Conservation (phyloP, 1,139 yeast genomes). For the Yamadazyma jaroonii region DNA sequence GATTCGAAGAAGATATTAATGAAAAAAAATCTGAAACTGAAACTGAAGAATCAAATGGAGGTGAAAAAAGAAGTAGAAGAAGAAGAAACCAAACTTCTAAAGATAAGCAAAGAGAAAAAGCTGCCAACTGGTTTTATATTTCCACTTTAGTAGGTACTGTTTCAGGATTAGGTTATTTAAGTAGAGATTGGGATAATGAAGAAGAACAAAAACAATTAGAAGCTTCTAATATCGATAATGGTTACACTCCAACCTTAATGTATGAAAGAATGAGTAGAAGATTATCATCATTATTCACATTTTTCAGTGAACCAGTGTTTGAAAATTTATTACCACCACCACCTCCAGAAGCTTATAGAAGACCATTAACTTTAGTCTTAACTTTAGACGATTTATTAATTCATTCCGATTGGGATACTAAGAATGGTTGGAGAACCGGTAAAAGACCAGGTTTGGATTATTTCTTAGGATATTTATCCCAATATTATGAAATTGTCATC, state of each 20-base stretch:
- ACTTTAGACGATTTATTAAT: constrained; percentile 87
- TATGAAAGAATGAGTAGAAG: constrained; percentile 69
- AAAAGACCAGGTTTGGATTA: constrained; percentile 98
- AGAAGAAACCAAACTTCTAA: constrained; percentile 62
- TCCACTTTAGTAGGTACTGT: constrained; percentile 57
- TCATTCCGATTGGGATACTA: constrained; percentile 89
- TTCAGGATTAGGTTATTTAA: constrained; percentile 70
- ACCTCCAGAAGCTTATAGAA: constrained; percentile 87
- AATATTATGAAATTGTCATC: constrained; percentile 91
- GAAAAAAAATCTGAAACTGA: constrained; percentile 6
- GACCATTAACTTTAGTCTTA: constrained; percentile 87
- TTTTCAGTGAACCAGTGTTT: constrained; percentile 91
- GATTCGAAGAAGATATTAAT: constrained; percentile 51
- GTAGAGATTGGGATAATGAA: constrained; percentile 84
- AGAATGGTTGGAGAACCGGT: constrained; percentile 97
- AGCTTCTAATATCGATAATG: constrained; percentile 58
- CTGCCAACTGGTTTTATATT: constrained; percentile 68
- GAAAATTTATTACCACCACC: constrained; percentile 87
- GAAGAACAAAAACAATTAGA: constrained; percentile 58
- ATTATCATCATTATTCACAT: constrained; percentile 70
- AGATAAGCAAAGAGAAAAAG: constrained; percentile 53
- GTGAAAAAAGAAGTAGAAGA: constrained; percentile 25
- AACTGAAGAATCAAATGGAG: constrained; percentile 7
- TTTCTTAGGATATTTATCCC: constrained; percentile 90
- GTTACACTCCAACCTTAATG: constrained; percentile 65